These are phyloP conservation scores for Arthroderma sp. DNA, from an alignment of 2,329 filamentous ascomycete species.

Conservation along the genomic window DNA sequence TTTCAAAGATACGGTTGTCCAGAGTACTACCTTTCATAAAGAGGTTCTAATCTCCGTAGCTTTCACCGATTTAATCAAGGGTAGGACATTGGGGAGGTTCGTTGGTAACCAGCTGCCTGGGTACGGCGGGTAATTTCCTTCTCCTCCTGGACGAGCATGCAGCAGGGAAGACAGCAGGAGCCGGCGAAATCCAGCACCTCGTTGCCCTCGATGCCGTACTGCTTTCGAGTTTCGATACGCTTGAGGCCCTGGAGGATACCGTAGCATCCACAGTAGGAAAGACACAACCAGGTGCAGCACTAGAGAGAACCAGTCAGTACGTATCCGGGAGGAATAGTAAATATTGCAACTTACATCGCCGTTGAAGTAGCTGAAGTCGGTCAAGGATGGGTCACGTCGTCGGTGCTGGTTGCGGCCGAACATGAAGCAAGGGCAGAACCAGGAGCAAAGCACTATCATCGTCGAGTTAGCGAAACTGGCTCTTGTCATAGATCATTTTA, in stretches of 20 bases:
- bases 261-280: constrained; percentile 22
- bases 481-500: not conserved
- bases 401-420: constrained; percentile 2
- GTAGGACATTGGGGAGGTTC: not conserved
- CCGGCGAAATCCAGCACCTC: constrained; percentile 40
- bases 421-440: constrained; percentile 17
- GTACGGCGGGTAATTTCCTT: constrained; percentile 36
- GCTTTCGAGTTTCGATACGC: constrained; percentile 42
- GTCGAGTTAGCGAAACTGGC: not conserved
- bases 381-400: not conserved
- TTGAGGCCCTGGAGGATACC: constrained; percentile 42
- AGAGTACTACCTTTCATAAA: not conserved
- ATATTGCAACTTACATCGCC: not conserved
- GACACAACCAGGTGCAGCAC: constrained; percentile 27
- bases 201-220: constrained; percentile 43
- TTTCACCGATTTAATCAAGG: not conserved
- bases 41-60: not conserved
- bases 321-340: not conserved
- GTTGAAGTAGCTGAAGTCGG: not conserved
- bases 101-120: constrained; percentile 19
- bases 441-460: constrained; percentile 19
- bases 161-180: constrained; percentile 47
- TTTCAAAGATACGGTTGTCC: not conserved
- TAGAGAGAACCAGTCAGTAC: constrained; percentile 8
- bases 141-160: constrained; percentile 47